Base-by-base conservation (phyloP, 2,329 filamentous ascomycete species). In the Penicillium griseofulvum region DNA sequence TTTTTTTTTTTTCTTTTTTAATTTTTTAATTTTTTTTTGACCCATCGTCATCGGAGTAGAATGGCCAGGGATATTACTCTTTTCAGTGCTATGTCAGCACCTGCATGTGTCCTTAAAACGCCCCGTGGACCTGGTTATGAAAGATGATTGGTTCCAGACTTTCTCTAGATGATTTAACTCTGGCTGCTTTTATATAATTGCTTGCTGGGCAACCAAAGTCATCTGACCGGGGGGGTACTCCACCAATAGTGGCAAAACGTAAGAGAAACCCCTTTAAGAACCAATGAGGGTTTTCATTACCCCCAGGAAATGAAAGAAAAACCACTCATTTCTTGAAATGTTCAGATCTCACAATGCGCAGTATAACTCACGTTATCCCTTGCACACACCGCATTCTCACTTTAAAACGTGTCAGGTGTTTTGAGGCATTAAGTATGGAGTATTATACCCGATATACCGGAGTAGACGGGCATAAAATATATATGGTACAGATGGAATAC, bases 201-300 rank as follows among this genome's bases (percentile, higher is more conserved):
- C 1, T 33, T 11, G n/a, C 42, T 17, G 46, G 38, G 29, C 29
- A 52, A 45, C 41, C 48, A 51, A 52, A 52, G 65, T 73, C 71
- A 73, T 71, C 68, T 73, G 71, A 73, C 68, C 57, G 41, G 52
- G 22, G 43, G 4, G 22, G 46, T 46, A 26, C 53, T 41, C 44
- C 47, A 55, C 56, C 63, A 62, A 51, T 62, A 31, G 58, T 61
- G 58, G 58, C 62, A 51, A 68, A 63, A 73, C 71, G 71, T 74
- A 74, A 74, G 58, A 70, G 67, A 74, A 74, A 73, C 62, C 52
- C 37, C n/a, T 14, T 5, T 1, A 1, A 2, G 19, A 46, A 39
- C 71, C 71, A 75, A 73, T 74, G 43, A 63, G 28, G 48, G 16
- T 71, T 71, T 70, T 56, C 60, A 63, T 63, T 63, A 63, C 61